Percentiles rank a stretch among this genome's conserved stretches.
These are phyloP conservation scores for Trichophyton schoenleinii DNA, from an alignment of 2,329 filamentous ascomycete genomes.

Conservation along the genomic window DNA sequence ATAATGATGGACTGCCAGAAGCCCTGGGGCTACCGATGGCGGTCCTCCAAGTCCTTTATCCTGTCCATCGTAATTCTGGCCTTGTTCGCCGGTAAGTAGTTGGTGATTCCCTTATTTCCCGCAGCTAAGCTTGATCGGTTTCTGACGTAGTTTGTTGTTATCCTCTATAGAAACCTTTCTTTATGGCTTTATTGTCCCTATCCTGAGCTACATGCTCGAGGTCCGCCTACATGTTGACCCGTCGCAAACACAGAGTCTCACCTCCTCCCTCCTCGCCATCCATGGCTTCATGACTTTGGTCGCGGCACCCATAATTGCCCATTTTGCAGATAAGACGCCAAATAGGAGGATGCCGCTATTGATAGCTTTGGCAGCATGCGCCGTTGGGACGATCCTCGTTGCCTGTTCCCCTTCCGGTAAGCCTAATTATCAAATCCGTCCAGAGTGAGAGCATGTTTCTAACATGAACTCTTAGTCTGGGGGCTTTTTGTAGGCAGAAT, in stretches of 20 bases:
- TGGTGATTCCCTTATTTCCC: no score
- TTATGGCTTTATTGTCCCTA: conserved; percentile 22
- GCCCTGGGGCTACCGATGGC: background rate
- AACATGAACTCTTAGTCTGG: background rate
- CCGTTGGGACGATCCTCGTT: conserved; percentile 15
- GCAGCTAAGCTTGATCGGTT: background rate
- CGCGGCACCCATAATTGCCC: conserved; percentile 17
- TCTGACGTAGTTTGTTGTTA: background rate
- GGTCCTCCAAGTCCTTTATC: background rate
- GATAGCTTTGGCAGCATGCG: conserved; percentile 16
- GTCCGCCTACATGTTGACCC: conserved; percentile 17
- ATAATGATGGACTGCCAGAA: background rate
- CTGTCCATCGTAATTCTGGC: background rate
- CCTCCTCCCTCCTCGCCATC: conserved; percentile 18
- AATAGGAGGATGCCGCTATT: conserved; percentile 18
- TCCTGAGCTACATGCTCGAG: conserved; percentile 21
- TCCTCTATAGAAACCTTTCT: conserved; percentile 18
- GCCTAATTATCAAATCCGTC: background rate
- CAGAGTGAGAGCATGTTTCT: no score
- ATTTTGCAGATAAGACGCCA: conserved; percentile 16
- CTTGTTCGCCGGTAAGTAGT: background rate
- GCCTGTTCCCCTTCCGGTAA: background rate
- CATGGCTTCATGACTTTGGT: conserved; percentile 18
- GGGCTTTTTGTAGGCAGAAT: background rate
- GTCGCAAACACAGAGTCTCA: conserved; percentile 18